Conservation (phyloP, 202 grass and related monocot species). For the Panicum hallii region DNA sequence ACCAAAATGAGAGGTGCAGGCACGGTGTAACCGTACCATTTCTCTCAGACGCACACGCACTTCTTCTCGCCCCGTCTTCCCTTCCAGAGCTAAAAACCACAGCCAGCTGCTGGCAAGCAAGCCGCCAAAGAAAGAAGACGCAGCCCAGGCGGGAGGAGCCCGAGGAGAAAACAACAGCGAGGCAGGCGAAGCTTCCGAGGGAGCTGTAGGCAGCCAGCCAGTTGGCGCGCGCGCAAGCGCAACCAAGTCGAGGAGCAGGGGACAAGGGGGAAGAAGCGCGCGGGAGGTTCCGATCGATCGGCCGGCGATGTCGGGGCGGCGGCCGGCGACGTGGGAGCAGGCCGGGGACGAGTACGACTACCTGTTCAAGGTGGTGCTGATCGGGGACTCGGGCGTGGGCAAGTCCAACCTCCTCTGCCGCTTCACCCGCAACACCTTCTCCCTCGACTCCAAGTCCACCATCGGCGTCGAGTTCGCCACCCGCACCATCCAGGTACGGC, state of each 20-base stretch:
- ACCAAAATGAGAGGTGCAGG: background rate
- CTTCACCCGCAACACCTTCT: constrained; percentile 89
- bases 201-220: background rate
- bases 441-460: constrained; percentile 92
- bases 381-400: constrained; percentile 89
- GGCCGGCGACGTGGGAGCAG: constrained; percentile 66
- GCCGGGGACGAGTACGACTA: constrained; percentile 89
- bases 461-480: constrained; percentile 98
- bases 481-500: constrained; percentile 57
- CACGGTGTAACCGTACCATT: constrained; percentile 33
- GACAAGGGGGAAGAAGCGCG: background rate
- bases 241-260: background rate
- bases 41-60: background rate
- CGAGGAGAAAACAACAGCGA: background rate
- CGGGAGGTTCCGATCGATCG: background rate
- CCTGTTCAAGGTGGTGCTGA: constrained; percentile 97
- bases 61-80: background rate
- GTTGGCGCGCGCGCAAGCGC: background rate
- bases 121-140: constrained; percentile 2
- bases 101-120: background rate
- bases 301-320: constrained; percentile 47
- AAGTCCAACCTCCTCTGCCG: constrained; percentile 92
- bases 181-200: constrained; percentile 44
- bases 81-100: background rate
- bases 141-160: background rate